Evolutionary conservation across 2,329 filamentous ascomycete species (phyloP), one percentile per base, ranked within the genome.

Genomic region (Penicillium sp.): DNA sequence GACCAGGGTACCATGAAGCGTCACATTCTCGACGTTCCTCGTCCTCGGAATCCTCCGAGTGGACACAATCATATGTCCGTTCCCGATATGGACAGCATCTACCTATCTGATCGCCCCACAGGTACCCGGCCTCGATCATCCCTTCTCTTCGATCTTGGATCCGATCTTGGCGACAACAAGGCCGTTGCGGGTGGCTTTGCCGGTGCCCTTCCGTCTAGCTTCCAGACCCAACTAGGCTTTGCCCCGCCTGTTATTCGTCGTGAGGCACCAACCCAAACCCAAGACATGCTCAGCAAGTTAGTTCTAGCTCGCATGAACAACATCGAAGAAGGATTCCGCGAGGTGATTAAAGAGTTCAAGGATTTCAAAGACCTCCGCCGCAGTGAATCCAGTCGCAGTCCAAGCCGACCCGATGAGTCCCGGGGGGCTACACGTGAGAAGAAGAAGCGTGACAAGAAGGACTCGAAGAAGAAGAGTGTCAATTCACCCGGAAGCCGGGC

Each of bases 281-380:
- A 90, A 67, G 84, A 89, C 39, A 89, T 92, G 82, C 86, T 89
- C 68, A 83, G 87, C 63, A 84, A 90, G 54, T 82, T 96, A 44
- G 89, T 97, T 74, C 79, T 97, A 44, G 90, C 91, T 9, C 82
- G 91, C 34, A 97, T 97, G 91, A 94, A 94, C 72, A 93, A 89
- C 8, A 81, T 97, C 2, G 92, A 97, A 71, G 91, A 96, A 74
- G 89, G 92, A 14, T 93, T 97, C 72, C 83, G 89, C 2, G 90
- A 96, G 57, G 87, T 96, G n/a, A 84, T 92, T 55, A 85, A 85
- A 60, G 90, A 94, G 72, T 87, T 96, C 71, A 85, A 89, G 59
- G 84, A 85, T 52, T 87, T 96, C 71, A 85, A 89, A 59, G 84
- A 85, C 50, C 63, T 76, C 22, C 60, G 76, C 84, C 70, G 84